A percentile compares a stretch with the other conserved stretches of the same genome.
Evolutionary conservation across 805 yeast genomes (phyloP).

Genomic region (Naumovozyma castellii): DNA sequence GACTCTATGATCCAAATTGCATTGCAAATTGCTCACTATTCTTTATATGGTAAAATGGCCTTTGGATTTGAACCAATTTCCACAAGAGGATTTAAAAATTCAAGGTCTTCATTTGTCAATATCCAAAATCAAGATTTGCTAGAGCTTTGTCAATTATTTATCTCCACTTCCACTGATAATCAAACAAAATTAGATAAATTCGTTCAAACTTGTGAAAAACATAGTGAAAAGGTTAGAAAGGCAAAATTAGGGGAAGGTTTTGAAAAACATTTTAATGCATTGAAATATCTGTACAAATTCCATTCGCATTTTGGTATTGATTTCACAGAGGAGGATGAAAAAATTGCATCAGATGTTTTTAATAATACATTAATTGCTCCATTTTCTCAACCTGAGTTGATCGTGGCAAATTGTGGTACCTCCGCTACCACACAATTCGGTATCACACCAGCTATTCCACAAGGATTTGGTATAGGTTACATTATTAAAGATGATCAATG

Average conservation of each 20-base stretch:
- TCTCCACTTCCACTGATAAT: slow-evolving; percentile 44
- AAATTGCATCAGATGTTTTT: slow-evolving; percentile 38
- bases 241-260: slow-evolving; percentile 60
- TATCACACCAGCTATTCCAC: slow-evolving; percentile 78
- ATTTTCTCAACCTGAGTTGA: slow-evolving; percentile 34
- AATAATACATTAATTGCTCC: slow-evolving; percentile 32
- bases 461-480: slow-evolving; percentile 90
- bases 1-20: slow-evolving; percentile 89
- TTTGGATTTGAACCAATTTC: slow-evolving; percentile 87
- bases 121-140: slow-evolving; percentile 47
- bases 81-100: slow-evolving; percentile 55
- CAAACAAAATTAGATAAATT: slow-evolving; percentile 36
- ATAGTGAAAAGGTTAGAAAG: slow-evolving; percentile 37
- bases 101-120: slow-evolving; percentile 62
- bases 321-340: slow-evolving; percentile 13
- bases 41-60: slow-evolving; percentile 80
- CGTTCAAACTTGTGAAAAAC: slow-evolving; percentile 42
- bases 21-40: slow-evolving; percentile 83
- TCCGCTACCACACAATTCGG: slow-evolving; percentile 82
- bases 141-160: slow-evolving; percentile 50
- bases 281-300: slow-evolving; percentile 43
- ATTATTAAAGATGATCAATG: slow-evolving; percentile 75
- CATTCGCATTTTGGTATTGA: slow-evolving; percentile 31
- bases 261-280: slow-evolving; percentile 61
- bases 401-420: slow-evolving; percentile 80